Base-by-base conservation (phyloP, 1,284 basidiomycete species). In the Melanopsichium pennsylvanicum region DNA sequence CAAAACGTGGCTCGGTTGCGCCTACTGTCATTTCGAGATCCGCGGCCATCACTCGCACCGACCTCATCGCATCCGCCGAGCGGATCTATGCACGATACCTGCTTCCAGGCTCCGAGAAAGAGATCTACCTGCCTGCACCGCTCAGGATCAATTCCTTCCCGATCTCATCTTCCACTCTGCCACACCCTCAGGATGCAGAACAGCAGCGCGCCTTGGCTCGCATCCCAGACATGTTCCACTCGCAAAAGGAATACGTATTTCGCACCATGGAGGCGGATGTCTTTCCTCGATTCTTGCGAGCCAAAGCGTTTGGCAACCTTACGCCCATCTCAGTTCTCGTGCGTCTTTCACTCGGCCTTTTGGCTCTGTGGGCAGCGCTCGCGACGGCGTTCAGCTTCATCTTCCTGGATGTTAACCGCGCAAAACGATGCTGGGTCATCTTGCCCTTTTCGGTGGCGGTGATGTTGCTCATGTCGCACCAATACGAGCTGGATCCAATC, bases 221-320 rank as follows among this genome's bases (percentile, higher is more conserved):
- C 67, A 89, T 98, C 36, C 94, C 95, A 11, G 95, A 97, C 82
- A 90, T 97, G 85, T 98, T 97, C 84, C 92, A 97, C 81, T 84
- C 88, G 2, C 95, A 97, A 83, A 97, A 98, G 84, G 92, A 96
- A 79, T 80, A 96, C 80, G 93, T 94, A 78, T 96, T 95, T 85
- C 86, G 92, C 48, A 92, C 92, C 5, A 95, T 97, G 89, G 94
- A 97, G 81, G 90, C 93, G 82, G 93, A 97, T 78, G 91, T 92
- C n/a, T 97, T 95, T 84, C 78, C 79, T 5, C 87, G 93, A 4
- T 98, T 98, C 86, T 84, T 98, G 48, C 87, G 95, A 51, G 88
- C 92, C 5, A 98, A 98, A 83, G 93, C 94, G 9, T 98, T 97
- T 79, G 92, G 93, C 34, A 98, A 98, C 82, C 84, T 98, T 51